Evolutionary conservation across 2,329 filamentous ascomycete species (phyloP), one percentile per base, ranked within the genome.

Genomic region (Stagonosporopsis tanaceti): DNA sequence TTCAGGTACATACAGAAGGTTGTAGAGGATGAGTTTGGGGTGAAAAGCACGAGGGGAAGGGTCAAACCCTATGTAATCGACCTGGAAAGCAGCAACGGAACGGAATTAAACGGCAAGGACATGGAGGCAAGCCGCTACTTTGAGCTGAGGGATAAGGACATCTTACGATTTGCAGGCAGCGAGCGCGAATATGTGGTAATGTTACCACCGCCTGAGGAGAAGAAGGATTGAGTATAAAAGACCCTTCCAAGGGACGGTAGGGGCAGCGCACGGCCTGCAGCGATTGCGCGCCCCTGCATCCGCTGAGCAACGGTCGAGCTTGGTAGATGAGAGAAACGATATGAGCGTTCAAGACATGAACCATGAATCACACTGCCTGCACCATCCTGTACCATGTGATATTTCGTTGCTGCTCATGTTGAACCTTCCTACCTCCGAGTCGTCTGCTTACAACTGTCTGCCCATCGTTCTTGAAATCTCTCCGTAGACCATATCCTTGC

Each of bases 131-230:
- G 90, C 70, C 84, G 93, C 60, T 99, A 93, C 76, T 80, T 97
- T 50, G 94, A 99, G 77, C 78, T 98, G 53, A 85, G 89, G 73
- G 89, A 95, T 74, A 93, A 93, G 78, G 95, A 99, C 76, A 87
- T 99, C 73, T 76, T 99, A 56, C 87, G 87, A 71, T 96, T 99
- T 78, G 95, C 93, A 9, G 84, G 90, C 58, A 97, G 92, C 73
- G 90, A 91, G 57, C 86, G 93, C 68, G 95, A 99, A 78, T 99
- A 98, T 76, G 92, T 99, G n/a, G 77, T 98, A 58, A 95, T 98
- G 91, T 83, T 97, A 57, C 84, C 86, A 28, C 73, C 73, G 20
- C 63, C 65, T 6, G 73, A 74, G 15, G 58, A 63, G n/a, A 57
- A 57, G 25, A 55, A 56, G 39, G 45, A 44, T 2, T 59, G 12